Base-by-base conservation (phyloP, 768 basidiomycete species). In the Mycena latifolia region DNA sequence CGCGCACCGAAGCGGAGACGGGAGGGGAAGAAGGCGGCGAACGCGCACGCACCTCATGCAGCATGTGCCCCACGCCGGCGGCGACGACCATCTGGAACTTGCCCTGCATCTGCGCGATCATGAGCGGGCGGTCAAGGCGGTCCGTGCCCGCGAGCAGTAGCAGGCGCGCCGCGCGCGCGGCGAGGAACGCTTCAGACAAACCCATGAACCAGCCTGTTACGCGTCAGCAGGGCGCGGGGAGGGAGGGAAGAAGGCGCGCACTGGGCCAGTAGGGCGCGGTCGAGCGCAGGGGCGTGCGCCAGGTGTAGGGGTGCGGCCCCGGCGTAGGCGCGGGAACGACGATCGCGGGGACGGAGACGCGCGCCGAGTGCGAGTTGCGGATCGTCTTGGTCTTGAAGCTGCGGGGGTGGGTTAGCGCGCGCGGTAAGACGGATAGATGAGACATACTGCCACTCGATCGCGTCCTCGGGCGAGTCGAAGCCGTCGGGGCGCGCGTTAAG, bases 61-160 rank as follows among this genome's bases (percentile, higher is more conserved):
- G 75, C 82, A 98, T 93, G 74, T 99, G 98, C 0, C 98, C 97
- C 0, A 94, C 94, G 35, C 90, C 89, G 11, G 89, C 86, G 65
- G 97, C 85, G 39, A 99, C 95, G 25, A 86, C 90, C 76, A 98
- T 85, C 78, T 98, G 97, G 78, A 98, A 99, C 76, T 98, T 98
- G 73, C 91, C 65, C 76, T 91, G 94, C 95, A 97, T 96, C 74
- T 96, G 95, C 1, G 92, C 98, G 54, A 99, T 95, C 92, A 97
- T 98, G 50, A 99, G 84, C 70, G 94, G 90, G 71, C 88, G 92
- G 73, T 99, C 98, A 5, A 99, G 86, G 20, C 96, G 84, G 71
- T 99, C 98, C 20, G 96, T 90, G 0, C 96, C 97, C 0, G 98
- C 98, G 18, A 99, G 82, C 11, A 99, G 87, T 25, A 99, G 87